Base-by-base conservation (phyloP, 345 rosid species). In the Sisymbrium altissimum region DNA sequence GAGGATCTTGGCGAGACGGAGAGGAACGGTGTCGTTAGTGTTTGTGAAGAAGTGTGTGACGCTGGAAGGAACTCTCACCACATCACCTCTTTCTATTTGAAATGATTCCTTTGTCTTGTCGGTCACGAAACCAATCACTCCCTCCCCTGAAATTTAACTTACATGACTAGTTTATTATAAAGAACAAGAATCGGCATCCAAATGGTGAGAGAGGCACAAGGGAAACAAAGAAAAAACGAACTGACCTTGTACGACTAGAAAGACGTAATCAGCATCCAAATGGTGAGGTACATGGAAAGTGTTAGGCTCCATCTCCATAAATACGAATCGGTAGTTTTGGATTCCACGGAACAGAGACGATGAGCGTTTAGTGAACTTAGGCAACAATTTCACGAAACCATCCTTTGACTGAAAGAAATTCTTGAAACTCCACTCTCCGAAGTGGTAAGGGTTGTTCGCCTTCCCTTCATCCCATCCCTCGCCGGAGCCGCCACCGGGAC, bases 271-370 rank as follows among this genome's bases (percentile, higher is more conserved):
- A 0, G 83, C 84, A 77, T 86, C 89, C 0, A 2, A 29, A 57
- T 81, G 87, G 29, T 71, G 82, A 27, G 91, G 93, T 9, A 78
- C 46, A 27, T 81, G 18, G 53, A 85, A 83, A 7, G 84, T 86
- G 38, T 50, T 64, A 8, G 88, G 86, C 43, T 79, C 66, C 35
- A 75, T 85, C 76, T 84, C 81, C 25, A 81, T 11, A 0, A 79
- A 13, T 12, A 70, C 45, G 14, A 84, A 58, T 0, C 83, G 77
- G 55, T 79, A 78, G 36, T 86, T 82, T 17, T 80, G 77, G 8
- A 88, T 64, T 35, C 86, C 88, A 7, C 73, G 70, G 15, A 86
- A 84, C 17, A 82, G 81, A 45, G 61, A 30, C 5, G 64, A 50
- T 41, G 88, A 83, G 7, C 79, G 79, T 58, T 75, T 44, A 11